Conservation (phyloP, 352 stramenopile species). For the Albugo candida region DNA sequence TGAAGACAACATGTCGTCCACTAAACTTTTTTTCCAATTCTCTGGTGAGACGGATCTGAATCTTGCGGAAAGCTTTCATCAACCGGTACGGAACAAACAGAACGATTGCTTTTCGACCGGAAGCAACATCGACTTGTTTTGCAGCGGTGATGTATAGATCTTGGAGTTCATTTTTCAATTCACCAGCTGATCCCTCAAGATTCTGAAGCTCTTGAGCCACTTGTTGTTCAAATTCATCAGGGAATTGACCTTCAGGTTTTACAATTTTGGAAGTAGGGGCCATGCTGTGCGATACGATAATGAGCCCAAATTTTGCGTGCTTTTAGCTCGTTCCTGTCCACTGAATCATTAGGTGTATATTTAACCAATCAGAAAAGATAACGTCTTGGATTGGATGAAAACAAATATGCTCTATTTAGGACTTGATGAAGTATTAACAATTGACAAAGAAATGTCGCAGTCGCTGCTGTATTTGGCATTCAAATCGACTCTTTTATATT, state of each 20-base stretch:
- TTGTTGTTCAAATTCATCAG: conserved; percentile 79
- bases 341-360: no score
- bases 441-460: no score
- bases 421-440: no score
- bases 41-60: conserved; percentile 93
- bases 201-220: conserved; percentile 75
- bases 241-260: conserved; percentile 65
- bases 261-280: conserved; percentile 43
- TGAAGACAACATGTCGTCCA: conserved; percentile 96
- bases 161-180: conserved; percentile 96
- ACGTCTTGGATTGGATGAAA: no score
- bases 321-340: no score
- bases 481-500: no score
- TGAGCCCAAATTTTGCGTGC: no score
- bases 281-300: background rate
- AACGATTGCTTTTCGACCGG: conserved; percentile 93
- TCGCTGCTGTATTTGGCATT: no score
- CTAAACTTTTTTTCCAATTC: conserved; percentile 99
- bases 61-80: conserved; percentile 96
- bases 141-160: conserved; percentile 97
- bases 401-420: no score
- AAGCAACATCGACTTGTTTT: conserved; percentile 95
- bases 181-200: conserved; percentile 83
- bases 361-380: no score
- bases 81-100: conserved; percentile 98